Base-by-base conservation (phyloP, 2,329 filamentous ascomycete species). In the Ceratocystis alfenasii region DNA sequence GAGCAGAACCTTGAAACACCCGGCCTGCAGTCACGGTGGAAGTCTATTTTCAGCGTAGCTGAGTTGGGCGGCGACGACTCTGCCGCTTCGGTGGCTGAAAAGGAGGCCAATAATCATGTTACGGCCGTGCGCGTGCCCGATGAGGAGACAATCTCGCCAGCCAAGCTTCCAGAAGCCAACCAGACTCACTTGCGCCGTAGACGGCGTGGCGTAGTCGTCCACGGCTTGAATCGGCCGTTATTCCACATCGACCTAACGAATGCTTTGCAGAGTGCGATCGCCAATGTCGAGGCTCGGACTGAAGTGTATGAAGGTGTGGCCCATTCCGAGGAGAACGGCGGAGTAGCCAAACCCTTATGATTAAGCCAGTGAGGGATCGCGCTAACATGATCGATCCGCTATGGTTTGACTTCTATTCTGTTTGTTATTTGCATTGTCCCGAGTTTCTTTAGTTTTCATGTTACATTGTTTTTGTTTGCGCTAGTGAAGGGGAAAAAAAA, bases 231-330 rank as follows among this genome's bases (percentile, higher is more conserved):
- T 75, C 79, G 89, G 70, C 93, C 94, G 3, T 82, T 96, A 70
- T 97, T 99, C 82, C 94, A 99, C 73, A 84, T 96, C 64, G 94
- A 97, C 74, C 77, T 97, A 63, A 94, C 90, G 3, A 91, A 87
- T 72, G 94, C 94, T 5, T 76, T 97, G 70, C 89, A 96, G 75
- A 90, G 87, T 71, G 93, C 91, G 2, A 84, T 96, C 71, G 84
- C 87, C 36, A 95, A 95, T 70, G 82, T 89, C 0, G 83, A 90
- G 75, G 80, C 79, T 0, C 76, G 80, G 64, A 72, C 75, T 6
- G 77, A 78, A 61, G 71, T 70, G 7, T 64, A 61, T 45, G 64
- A 63, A 15, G 55, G 36, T n/a, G 63, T 62, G 50, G 17, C 22
- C 1, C 28, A 61, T 45, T 5, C 33, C n/a, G 53, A 50, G 1